A percentile compares a stretch with the other conserved stretches of the same genome.
These are phyloP conservation scores for Phytophthora constricta DNA, from an alignment of 352 stramenopile species.

Conservation along the genomic window DNA sequence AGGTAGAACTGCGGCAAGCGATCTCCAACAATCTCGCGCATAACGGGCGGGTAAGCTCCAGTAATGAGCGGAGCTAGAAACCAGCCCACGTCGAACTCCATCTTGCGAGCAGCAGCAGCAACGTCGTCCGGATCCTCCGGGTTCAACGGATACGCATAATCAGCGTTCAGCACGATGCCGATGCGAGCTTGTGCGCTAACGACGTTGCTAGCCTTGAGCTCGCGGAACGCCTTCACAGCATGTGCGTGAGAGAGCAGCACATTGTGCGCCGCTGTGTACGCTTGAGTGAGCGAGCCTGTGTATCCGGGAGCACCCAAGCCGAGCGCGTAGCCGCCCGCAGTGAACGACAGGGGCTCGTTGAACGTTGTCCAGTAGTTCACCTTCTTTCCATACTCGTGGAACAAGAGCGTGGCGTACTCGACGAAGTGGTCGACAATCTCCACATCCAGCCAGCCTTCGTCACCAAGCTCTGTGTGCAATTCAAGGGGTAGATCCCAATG, in stretches of 20 bases:
- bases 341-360: slow-evolving; percentile 91
- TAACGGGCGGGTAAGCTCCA: slow-evolving; percentile 87
- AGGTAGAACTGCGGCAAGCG: slow-evolving; percentile 80
- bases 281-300: slow-evolving; percentile 38
- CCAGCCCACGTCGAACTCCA: slow-evolving; percentile 85
- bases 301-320: slow-evolving; percentile 49
- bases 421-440: slow-evolving; percentile 68
- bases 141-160: slow-evolving; percentile 68
- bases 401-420: slow-evolving; percentile 89
- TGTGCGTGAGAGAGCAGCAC: slow-evolving; percentile 89
- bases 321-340: slow-evolving; percentile 80
- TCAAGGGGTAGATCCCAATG: slow-evolving; percentile 93
- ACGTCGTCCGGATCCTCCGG: slow-evolving; percentile 34
- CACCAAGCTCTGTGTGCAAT: slow-evolving; percentile 68
- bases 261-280: slow-evolving; percentile 75
- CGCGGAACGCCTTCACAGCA: slow-evolving; percentile 53
- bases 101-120: slow-evolving; percentile 60
- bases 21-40: slow-evolving; percentile 66
- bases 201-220: slow-evolving; percentile 8
- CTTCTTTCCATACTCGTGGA: slow-evolving; percentile 87
- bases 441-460: slow-evolving; percentile 52
- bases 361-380: slow-evolving; percentile 94
- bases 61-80: slow-evolving; percentile 80
- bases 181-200: slow-evolving; percentile 60
- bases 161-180: slow-evolving; percentile 85